phyloP scores from a whole-genome alignment of 208 protist genomes.

The Trypanosoma lewisi region DNA sequence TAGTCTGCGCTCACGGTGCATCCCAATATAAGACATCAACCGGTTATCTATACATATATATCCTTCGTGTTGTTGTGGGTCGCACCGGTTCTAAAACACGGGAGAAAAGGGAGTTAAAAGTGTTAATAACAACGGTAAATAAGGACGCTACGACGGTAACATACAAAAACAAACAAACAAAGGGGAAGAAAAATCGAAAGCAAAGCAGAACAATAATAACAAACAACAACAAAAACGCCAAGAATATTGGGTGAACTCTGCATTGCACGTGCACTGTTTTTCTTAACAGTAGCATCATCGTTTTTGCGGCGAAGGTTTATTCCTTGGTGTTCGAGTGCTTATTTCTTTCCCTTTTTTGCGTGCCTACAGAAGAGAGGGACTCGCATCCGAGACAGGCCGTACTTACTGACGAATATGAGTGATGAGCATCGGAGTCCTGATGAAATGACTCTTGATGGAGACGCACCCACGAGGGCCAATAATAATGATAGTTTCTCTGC shows the following conservation, averaged over 20 bases:
- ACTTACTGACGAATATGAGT: not conserved
- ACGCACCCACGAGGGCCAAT: not conserved
- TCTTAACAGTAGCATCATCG: not conserved
- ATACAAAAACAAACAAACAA: not conserved
- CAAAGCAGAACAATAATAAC: slow-evolving; percentile 1
- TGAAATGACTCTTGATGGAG: not conserved
- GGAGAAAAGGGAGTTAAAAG: too few species aligned
- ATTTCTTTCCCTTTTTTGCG: not conserved
- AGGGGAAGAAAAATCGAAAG: not conserved
- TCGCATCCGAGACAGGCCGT: not conserved
- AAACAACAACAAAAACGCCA: not conserved
- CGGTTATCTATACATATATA: not conserved
- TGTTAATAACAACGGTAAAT: too few species aligned
- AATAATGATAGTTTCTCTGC: not conserved
- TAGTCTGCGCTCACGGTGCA: too few species aligned
- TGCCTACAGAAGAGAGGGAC: not conserved
- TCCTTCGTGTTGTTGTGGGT: not conserved
- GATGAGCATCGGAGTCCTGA: not conserved
- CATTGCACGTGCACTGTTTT: not conserved
- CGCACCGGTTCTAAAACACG: too few species aligned
- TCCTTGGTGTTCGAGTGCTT: not conserved
- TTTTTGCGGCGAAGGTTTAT: not conserved
- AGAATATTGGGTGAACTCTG: not conserved
- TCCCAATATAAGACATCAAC: too few species aligned
- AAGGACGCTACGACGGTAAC: too few species aligned